A percentile compares a stretch with the other conserved stretches of the same genome.
Conservation (phyloP, 1,139 yeast genomes). For the Zygosaccharomyces pseudobailii region DNA sequence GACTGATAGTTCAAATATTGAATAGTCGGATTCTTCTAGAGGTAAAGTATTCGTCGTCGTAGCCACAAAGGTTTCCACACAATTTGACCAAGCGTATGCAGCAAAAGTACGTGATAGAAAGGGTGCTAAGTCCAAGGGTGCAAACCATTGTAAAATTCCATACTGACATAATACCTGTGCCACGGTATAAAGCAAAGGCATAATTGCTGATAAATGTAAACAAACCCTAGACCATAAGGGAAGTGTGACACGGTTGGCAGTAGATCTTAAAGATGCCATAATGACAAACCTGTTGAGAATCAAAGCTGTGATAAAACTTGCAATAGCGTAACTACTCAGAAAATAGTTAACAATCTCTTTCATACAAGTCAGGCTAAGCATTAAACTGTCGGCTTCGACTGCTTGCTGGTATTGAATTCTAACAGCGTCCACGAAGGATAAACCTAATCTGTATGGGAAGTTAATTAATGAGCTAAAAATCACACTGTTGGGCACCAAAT, state of each 20-base stretch:
- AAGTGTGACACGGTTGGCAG: constrained; percentile 10
- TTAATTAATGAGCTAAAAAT: constrained; percentile 15
- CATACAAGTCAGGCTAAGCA: constrained; percentile 11
- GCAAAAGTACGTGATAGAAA: constrained; percentile 17
- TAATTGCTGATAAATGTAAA: constrained; percentile 17
- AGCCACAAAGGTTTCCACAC: constrained; percentile 28
- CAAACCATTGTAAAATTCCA: constrained; percentile 2
- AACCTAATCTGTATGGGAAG: constrained; percentile 17
- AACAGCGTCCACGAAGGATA: constrained; percentile 16
- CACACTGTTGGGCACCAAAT: constrained; percentile 11
- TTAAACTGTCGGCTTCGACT: constrained; percentile 8
- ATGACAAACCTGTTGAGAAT: constrained; percentile 23
- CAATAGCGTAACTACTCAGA: constrained; percentile 20
- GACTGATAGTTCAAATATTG: constrained; percentile 28
- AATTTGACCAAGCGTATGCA: constrained; percentile 24
- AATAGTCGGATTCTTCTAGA: constrained; percentile 27
- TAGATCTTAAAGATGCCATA: constrained; percentile 24
- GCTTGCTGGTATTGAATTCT: constrained; percentile 15
- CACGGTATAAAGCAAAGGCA: constrained; percentile 14
- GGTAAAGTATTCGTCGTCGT: constrained; percentile 23
- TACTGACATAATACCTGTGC: constrained; percentile 15
- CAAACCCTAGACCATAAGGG: constrained; percentile 23
- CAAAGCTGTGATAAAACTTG: constrained; percentile 20
- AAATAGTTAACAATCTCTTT: constrained; percentile 17
- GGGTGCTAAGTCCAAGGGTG: constrained; percentile 7